Evolutionary conservation across 2,329 filamentous ascomycete species (phyloP), one percentile per base, ranked within the genome.

Genomic region (Aspergillus bombycis): DNA sequence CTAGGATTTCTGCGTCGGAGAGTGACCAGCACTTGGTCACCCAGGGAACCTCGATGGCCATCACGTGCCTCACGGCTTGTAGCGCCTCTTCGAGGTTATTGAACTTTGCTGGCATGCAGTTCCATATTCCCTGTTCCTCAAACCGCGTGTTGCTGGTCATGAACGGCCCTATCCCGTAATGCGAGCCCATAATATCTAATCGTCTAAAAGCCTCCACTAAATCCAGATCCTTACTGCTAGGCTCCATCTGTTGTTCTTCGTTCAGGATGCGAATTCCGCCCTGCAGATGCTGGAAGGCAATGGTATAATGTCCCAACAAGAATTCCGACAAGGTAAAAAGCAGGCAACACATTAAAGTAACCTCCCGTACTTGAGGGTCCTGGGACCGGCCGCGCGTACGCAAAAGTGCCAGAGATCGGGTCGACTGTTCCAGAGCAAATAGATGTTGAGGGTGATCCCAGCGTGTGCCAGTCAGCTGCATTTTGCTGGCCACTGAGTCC

Each of bases 1-100:
- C 53, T 36, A 36, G 21, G 10, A 65, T 52, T 45, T 69, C 62
- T 21, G 26, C 9, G 5, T 43, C 53, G 19, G 65, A 54, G 1
- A 61, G 43, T 19, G 56, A 56, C 66, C 67, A 67, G 60, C 58
- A 64, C 11, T 50, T 32, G 16, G 63, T 63, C 9, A 69, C 56
- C 32, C 68, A 66, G 8, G 61, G 59, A 11, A 66, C 57, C 23
- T 57, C 61, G 3, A 41, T 41, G 43, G 63, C 57, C 3, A 65
- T 53, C 5, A 66, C 19, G 5, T 21, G 16, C 5, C 23, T 14
- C 1, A 52, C 6, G 4, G 34, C 23, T n/a, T 45, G 19, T 23
- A 26, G 32, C 1, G 54, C 53, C 0, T 45, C 53, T 4, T 34
- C 23, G 8, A 61, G 14, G 26, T 1, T 61, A 1, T 34, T 5